Base-by-base conservation (phyloP, 345 rosid genomes). In the Gossypium anomalum region DNA sequence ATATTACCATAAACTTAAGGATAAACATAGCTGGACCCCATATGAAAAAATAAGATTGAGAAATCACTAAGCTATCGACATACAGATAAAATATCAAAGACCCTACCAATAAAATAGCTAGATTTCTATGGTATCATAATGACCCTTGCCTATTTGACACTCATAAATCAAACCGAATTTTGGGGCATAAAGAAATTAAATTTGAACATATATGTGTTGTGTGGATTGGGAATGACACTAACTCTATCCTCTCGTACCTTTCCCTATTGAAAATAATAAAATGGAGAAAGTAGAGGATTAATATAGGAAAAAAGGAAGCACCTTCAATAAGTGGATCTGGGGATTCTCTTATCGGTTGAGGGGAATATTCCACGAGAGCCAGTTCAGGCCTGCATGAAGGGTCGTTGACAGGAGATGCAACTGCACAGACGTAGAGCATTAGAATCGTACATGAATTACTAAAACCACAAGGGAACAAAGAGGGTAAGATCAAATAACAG, bases 341-440 rank as follows among this genome's bases (percentile, higher is more conserved):
- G 76, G 55, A 34, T 45, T 78, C 74, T 49, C 78, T 79, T 43
- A 73, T 58, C 58, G 73, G 72, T 51, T 86, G 75, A 47, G 89
- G 86, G 60, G 86, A 83, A 81, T 84, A 85, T 79, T 92, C 89
- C 78, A 86, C 89, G 6, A 92, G 75, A 74, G 91, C 87, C 81
- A 89, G 60, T 61, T 89, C 90, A 56, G 85, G 78, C 69, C 83
- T 83, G 67, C 83, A 69, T 56, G 86, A 75, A 74, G 84, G 63
- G 78, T 77, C 82, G 73, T 75, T 76, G 9, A 68, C 79, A 75
- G 87, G 76, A 74, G 80, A 83, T 77, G 87, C 76, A 76, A 71
- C 95, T 90, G 83, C 82, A 64, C 17, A 70, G n/a, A 14, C 9
- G 72, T 2, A 43, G 22, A 62, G 20, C 4, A 23, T 45, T 59